phyloP scores from a whole-genome alignment of 768 basidiomycete species.

The Cubamyces sp. region DNA sequence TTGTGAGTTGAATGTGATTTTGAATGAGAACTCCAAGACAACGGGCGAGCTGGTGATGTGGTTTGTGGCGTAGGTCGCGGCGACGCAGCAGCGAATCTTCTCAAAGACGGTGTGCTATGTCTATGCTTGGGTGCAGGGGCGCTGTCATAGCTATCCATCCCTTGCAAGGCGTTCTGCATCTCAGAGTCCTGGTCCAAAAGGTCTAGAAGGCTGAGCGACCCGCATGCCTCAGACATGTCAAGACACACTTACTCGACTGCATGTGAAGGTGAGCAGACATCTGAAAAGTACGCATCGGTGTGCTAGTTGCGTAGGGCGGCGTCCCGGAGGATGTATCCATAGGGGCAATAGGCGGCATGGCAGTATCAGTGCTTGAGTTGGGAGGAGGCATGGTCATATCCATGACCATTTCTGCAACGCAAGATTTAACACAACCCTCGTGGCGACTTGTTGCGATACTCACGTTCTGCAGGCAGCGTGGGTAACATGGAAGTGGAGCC shows the following conservation, averaged over 20 bases:
- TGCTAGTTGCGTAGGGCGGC: conserved; percentile 57
- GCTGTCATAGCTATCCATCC: conserved; percentile 55
- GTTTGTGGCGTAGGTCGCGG: conserved; percentile 15
- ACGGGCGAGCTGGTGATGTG: conserved; percentile 21
- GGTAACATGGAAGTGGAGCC: conserved; percentile 23
- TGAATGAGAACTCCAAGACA: conserved; percentile 31
- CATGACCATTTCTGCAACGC: conserved; percentile 19
- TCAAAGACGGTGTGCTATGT: conserved; percentile 14
- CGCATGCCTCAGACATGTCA: conserved; percentile 2
- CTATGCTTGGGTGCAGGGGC: conserved; percentile 29
- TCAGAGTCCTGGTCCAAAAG: conserved; percentile 71
- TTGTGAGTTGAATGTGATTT: conserved; percentile 32
- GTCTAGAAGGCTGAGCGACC: conserved; percentile 45
- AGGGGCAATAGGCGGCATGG: conserved; percentile 42
- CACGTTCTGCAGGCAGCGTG: conserved; percentile 27
- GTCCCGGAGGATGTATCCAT: conserved; percentile 40
- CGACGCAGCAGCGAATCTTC: conserved; percentile 2
- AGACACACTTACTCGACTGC: conserved; percentile 53
- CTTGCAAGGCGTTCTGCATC: conserved; percentile 68
- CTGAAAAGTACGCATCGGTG: conserved; percentile 54
- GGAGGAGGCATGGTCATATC: conserved; percentile 29
- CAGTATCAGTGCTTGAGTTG: conserved; percentile 43
- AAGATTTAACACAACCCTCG: not conserved
- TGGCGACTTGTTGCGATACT: not conserved
- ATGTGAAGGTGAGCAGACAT: conserved; percentile 54